Conservation (phyloP, 371 early-diverging fungal genomes). For the Mortierella sp. region DNA sequence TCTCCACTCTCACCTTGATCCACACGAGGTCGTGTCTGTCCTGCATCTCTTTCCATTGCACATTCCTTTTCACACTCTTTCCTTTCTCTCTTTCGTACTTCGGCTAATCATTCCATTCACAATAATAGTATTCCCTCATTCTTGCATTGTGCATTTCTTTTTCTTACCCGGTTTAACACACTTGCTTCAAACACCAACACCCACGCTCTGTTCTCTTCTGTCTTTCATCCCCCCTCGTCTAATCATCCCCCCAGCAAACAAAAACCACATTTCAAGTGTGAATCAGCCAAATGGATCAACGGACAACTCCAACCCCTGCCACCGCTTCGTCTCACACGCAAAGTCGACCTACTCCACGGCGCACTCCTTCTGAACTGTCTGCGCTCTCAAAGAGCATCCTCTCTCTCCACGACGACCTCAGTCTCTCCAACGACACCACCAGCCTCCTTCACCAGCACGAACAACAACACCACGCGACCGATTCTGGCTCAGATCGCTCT, state of each 20-base stretch:
- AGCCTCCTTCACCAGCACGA: not conserved
- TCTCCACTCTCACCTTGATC: not conserved
- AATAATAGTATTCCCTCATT: not conserved
- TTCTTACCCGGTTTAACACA: not conserved
- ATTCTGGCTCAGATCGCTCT: constrained; percentile 29
- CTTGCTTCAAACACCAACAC: not conserved
- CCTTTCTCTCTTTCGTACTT: not conserved
- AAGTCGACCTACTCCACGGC: constrained; percentile 17
- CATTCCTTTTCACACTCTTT: not conserved
- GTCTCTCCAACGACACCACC: constrained; percentile 16
- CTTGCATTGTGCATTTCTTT: not conserved
- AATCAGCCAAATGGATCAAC: constrained; percentile 20
- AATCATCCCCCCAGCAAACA: not conserved
- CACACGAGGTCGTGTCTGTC: not conserved
- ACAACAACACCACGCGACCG: constrained; percentile 6
- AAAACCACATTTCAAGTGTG: not conserved
- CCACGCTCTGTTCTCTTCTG: not conserved
- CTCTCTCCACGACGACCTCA: constrained; percentile 39
- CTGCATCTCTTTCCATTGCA: not conserved
- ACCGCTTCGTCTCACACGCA: constrained; percentile 7
- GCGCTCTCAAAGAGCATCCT: constrained; percentile 41
- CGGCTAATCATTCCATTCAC: not conserved
- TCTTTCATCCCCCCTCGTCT: not conserved
- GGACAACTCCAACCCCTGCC: constrained; percentile 6
- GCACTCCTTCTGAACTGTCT: constrained; percentile 39